Base-by-base conservation (phyloP, 805 yeast genomes). In the Teunomyces cretensis region DNA sequence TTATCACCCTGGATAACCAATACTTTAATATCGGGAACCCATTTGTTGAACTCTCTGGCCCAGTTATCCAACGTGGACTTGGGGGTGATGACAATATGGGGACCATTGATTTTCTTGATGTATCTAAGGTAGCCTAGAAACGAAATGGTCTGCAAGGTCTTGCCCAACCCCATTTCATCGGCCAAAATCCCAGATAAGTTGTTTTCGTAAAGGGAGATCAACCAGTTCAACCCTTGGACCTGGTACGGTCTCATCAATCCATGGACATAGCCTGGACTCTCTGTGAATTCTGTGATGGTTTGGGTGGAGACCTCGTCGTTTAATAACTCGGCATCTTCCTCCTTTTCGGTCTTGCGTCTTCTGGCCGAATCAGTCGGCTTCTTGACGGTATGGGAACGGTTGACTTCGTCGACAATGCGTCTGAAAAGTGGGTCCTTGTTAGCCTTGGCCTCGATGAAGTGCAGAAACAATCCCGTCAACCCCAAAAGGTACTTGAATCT, bases 111-210 rank as follows among this genome's bases (percentile, higher is more conserved):
- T 27, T 76, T 70, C 52, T 76, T 80, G 44, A 81, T 62, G 56
- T 80, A 84, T 49, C 94, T 72, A 33, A 86, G 66, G 57, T 83
- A 86, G 2, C 92, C 92, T 37, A 86, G 64, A 50, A 84, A 83
- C 6, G 92, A 79, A 51, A 86, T 86, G 0, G 92, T 86, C 62
- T 86, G 94, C 46, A 86, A 67, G 3, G 94, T 86, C 60, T 86
- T 86, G 54, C 94, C 94, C 49, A 86, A 66, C 1, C 94, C 94
- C 94, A 86, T 86, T 65, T 86, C 94, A 64, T 86, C 94, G 1
- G 94, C 94, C 47, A 86, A 70, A 17, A 86, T 86, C 48, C 94
- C 94, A 1, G 86, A 79, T 38, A 86, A 67, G 48, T 80, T 78
- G 65, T 84, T 84, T 50, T 81, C 84, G 54, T 83, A 79, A 47